Evolutionary conservation across 257 asterid genomes (phyloP).

Genomic region (Fraxinus quadrangulata): DNA sequence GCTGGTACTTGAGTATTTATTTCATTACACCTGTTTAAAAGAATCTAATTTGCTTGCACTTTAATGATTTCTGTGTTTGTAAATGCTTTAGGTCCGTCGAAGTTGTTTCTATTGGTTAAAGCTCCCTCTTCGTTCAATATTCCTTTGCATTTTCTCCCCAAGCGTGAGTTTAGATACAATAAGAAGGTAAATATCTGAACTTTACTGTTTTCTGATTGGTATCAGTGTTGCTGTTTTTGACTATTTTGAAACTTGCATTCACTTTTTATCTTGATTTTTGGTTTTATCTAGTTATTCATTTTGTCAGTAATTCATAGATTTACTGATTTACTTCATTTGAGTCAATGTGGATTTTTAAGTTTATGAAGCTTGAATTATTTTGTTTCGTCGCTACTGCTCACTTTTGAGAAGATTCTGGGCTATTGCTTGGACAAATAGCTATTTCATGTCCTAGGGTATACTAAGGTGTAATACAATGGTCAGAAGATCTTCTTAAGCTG

Average conservation of each 20-base stretch:
- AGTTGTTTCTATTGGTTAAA: slow-evolving; percentile 77
- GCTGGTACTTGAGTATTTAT: slow-evolving; percentile 43
- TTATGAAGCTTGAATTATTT: background rate
- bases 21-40: slow-evolving; percentile 11
- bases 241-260: background rate
- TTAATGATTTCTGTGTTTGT: slow-evolving; percentile 9
- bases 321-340: slow-evolving; percentile 12
- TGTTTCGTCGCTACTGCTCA: background rate
- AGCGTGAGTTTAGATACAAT: slow-evolving; percentile 71
- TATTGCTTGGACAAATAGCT: background rate
- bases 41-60: slow-evolving; percentile 14
- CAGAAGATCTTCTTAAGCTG: background rate
- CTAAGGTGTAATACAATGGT: slow-evolving; percentile 18
- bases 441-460: background rate
- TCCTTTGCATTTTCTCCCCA: slow-evolving; percentile 89
- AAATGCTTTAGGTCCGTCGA: slow-evolving; percentile 66
- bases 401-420: slow-evolving; percentile 7
- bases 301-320: background rate
- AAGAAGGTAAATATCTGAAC: slow-evolving; percentile 55
- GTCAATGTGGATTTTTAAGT: background rate
- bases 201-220: background rate
- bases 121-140: slow-evolving; percentile 68
- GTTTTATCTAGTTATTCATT: background rate
- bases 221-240: background rate
- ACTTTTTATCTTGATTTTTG: background rate